Conservation (phyloP, 495 filamentous ascomycete species). For the Aspergillus indologenus region DNA sequence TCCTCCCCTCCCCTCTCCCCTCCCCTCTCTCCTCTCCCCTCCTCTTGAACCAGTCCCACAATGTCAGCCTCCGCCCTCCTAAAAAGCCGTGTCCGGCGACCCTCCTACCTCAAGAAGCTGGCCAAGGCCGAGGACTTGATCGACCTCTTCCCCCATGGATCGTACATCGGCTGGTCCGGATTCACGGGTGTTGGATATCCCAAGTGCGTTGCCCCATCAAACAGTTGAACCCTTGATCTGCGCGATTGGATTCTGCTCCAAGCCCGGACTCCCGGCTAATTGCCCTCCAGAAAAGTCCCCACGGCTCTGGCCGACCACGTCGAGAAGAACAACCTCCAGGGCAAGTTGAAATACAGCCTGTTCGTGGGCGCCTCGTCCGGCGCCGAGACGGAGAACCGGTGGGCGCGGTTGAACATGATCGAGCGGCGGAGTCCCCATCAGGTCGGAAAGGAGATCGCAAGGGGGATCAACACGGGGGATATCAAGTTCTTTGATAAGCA, state of each 20-base stretch:
- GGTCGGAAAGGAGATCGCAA: slow-evolving; percentile 86
- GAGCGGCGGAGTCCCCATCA: slow-evolving; percentile 82
- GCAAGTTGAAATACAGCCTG: slow-evolving; percentile 76
- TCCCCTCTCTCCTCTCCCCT: background rate
- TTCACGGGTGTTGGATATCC: slow-evolving; percentile 92
- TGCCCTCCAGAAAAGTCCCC: slow-evolving; percentile 64
- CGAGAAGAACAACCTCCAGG: slow-evolving; percentile 82
- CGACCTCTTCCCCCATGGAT: slow-evolving; percentile 73
- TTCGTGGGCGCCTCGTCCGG: slow-evolving; percentile 89
- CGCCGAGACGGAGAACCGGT: slow-evolving; percentile 88
- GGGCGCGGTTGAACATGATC: slow-evolving; percentile 86
- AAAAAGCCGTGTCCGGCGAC: slow-evolving; percentile 69
- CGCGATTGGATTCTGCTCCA: no score
- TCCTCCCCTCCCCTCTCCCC: slow-evolving; percentile 8
- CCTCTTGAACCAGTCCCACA: slow-evolving; percentile 8
- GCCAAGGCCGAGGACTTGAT: slow-evolving; percentile 76
- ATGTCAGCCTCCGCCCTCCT: slow-evolving; percentile 69
- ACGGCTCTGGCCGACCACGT: slow-evolving; percentile 85
- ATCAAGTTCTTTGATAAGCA: slow-evolving; percentile 95
- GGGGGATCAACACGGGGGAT: slow-evolving; percentile 83
- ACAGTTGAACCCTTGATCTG: background rate
- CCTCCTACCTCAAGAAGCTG: slow-evolving; percentile 76
- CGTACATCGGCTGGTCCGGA: slow-evolving; percentile 85
- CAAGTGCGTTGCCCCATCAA: slow-evolving; percentile 56
- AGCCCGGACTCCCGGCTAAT: background rate